Evolutionary conservation across 2,329 filamentous ascomycete genomes (phyloP).

Genomic region (Penicillium sp.): DNA sequence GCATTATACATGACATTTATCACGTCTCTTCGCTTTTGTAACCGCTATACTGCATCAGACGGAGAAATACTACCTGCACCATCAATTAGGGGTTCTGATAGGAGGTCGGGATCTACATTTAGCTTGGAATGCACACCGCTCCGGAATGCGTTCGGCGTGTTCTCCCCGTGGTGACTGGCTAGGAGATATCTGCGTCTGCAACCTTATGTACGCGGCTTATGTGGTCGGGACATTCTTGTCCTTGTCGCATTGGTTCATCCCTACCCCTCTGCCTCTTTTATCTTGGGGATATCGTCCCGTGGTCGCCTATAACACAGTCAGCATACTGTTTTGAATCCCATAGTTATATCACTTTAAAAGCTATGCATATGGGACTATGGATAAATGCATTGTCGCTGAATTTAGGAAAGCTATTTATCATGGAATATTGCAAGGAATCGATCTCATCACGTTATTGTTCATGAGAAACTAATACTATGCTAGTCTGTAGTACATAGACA

Average conservation of each 20-base stretch:
- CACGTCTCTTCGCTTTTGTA: background rate
- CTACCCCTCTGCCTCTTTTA: too few species aligned
- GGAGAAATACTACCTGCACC: background rate
- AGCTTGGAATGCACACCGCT: conserved; percentile 15
- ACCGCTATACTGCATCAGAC: background rate
- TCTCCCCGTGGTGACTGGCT: conserved; percentile 20
- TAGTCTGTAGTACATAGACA: too few species aligned
- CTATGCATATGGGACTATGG: too few species aligned
- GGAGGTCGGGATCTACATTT: conserved; percentile 9
- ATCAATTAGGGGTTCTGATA: background rate
- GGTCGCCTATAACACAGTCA: too few species aligned
- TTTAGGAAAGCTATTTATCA: too few species aligned
- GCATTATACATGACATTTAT: background rate
- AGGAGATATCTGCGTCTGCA: conserved; percentile 8
- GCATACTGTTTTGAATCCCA: too few species aligned
- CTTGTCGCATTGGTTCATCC: background rate
- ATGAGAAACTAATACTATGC: too few species aligned
- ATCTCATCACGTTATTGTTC: too few species aligned
- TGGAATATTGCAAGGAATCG: too few species aligned
- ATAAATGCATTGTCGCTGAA: too few species aligned
- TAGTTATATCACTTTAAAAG: too few species aligned
- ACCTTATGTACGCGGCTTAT: conserved; percentile 4
- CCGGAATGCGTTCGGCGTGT: conserved; percentile 20
- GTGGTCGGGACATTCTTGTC: background rate
- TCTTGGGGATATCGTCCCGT: too few species aligned